Evolutionary conservation across 2,329 filamentous ascomycete genomes (phyloP), one percentile per base, ranked within the genome.

Genomic region (Didymellaceae sp.): DNA sequence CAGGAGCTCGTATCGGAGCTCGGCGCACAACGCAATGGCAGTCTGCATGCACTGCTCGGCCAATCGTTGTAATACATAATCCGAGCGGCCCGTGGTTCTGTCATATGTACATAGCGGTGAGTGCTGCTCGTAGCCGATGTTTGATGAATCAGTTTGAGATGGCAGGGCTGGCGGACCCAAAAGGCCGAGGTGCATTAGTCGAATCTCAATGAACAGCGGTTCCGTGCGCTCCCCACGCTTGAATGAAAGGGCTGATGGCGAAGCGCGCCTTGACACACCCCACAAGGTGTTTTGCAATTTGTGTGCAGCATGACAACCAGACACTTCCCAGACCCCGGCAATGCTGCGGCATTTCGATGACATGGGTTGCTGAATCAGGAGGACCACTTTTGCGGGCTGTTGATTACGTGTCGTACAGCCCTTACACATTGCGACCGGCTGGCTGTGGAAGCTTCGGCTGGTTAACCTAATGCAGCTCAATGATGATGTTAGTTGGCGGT

Each of bases 61-160:
- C 31, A 32, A 46, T 22, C 25, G 54, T 58, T 61, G 66, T 67
- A 70, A 64, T 59, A 62, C 59, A 42, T 48, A 47, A 37, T 41
- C 22, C 42, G 46, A 32, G 17, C 39, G 52, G 51, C 38, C 61
- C 57, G 50, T n/a, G 63, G 57, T 53, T 61, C 44, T 25, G 49
- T 48, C 24, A 49, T 67, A 68, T 70, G 67, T 57, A 58, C 64
- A 67, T 67, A 60, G 69, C 70, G 69, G 70, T 72, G 69, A 67
- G 63, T 54, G 55, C 49, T 58, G 66, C 61, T 65, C 59, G 61
- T 61, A 63, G 54, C 56, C 45, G 54, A 61, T 45, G 59, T 63
- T 61, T 64, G 62, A 61, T 63, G 59, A 60, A 59, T 59, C 55
- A 62, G 61, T 65, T 66, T 64, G 65, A 57, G 54, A 63, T 55